Base-by-base conservation (phyloP, 2,329 filamentous ascomycete genomes). In the Chrysoporthe deuterocubensis region DNA sequence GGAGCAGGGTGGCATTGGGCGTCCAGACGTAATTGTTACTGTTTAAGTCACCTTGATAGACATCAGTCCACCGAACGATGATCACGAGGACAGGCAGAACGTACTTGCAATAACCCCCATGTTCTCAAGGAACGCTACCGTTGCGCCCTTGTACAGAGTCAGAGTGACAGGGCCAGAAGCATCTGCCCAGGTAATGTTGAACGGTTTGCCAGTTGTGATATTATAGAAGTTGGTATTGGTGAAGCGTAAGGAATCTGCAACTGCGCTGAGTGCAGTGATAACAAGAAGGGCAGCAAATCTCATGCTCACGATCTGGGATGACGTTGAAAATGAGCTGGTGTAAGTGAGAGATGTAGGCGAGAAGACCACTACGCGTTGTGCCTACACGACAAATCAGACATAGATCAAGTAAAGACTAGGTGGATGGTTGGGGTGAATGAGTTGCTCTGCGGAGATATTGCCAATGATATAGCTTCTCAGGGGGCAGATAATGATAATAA, bases 121-220 rank as follows among this genome's bases (percentile, higher is more conserved):
- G 14, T 59, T 32, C 26, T 59, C 40, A 16, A 59, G 26, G 18
- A 40, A 40, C 9, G 57, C 57, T n/a, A 32, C 18, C 11, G 57
- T 40, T 59, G 34, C 57, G 7, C 57, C 57, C 21, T 40, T 40
- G 18, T 40, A 43, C 26, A 59, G 57, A 9, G 32, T 34, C 57
- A 59, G n/a, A 6, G 57, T 59, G 16, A 59, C 57, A 40, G 57
- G 57, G 8, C 32, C 57, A 18, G 57, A 40, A 14, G 57, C 57
- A 43, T 59, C 57, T 59, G 57, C 57, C 57, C 26, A 59, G 34
- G 57, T 59, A 9, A 59, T 59, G 5, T 40, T 59, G 57, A 59
- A 59, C 8, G 26, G 57, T 14, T 34, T 40, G 57, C 40, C 57
- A 34, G n/a, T 18, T 40, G 57, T 59, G 14, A 59, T 59, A 13